Conservation (phyloP, 768 basidiomycete genomes). For the Xanthoconium purpureum region DNA sequence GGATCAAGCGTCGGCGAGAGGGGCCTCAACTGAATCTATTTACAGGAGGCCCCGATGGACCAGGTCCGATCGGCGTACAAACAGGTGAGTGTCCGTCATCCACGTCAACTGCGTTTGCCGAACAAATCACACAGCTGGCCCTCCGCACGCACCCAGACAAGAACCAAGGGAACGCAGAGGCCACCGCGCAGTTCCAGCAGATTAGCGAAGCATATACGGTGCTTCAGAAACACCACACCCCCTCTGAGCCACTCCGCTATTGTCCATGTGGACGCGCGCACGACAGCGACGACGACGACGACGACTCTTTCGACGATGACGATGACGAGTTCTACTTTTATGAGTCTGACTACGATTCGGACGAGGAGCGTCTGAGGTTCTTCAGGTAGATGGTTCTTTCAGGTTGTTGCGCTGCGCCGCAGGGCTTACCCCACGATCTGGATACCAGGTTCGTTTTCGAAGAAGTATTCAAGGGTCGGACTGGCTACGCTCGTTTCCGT, state of each 20-base stretch:
- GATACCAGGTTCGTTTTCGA: slow-evolving; percentile 48
- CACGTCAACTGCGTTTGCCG: neutral
- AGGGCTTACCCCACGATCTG: slow-evolving; percentile 1
- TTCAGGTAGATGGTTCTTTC: slow-evolving; percentile 40
- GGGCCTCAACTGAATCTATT: slow-evolving; percentile 3
- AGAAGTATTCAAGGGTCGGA: slow-evolving; percentile 40
- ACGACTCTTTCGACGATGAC: slow-evolving; percentile 28
- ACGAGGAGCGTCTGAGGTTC: slow-evolving; percentile 36
- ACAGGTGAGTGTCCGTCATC: slow-evolving; percentile 42
- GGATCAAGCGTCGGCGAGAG: neutral
- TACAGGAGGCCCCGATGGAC: slow-evolving; percentile 59
- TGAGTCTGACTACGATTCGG: slow-evolving; percentile 33
- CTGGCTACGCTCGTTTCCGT: slow-evolving; percentile 29
- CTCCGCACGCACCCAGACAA: slow-evolving; percentile 75
- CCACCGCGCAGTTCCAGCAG: slow-evolving; percentile 67
- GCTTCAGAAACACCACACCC: slow-evolving; percentile 51
- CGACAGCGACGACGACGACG: slow-evolving; percentile 41
- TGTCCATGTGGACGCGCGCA: slow-evolving; percentile 20
- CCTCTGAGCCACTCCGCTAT: slow-evolving; percentile 22
- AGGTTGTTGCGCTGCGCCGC: neutral
- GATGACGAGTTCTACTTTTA: slow-evolving; percentile 31
- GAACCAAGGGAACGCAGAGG: slow-evolving; percentile 61
- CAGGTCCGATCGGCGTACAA: slow-evolving; percentile 67
- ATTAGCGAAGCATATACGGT: slow-evolving; percentile 67
- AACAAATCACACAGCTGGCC: slow-evolving; percentile 43